Percentiles rank a stretch among this genome's conserved stretches.
These are phyloP conservation scores for Fragaria iinumae DNA, from an alignment of 306 rosid species.

Conservation along the genomic window DNA sequence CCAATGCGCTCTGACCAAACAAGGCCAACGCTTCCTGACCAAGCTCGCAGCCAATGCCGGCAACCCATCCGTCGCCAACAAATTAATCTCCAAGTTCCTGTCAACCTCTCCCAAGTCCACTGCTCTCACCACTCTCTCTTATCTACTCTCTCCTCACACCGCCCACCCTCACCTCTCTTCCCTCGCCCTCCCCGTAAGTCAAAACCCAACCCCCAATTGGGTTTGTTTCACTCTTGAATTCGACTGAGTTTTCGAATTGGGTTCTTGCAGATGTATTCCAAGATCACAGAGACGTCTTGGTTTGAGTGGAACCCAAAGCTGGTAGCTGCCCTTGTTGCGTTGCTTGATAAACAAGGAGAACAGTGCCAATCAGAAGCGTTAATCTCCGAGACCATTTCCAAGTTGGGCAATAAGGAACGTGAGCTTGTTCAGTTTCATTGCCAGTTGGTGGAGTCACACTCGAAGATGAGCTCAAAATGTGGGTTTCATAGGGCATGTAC, in stretches of 20 bases:
- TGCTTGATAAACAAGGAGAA: slow-evolving; percentile 54
- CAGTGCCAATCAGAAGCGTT: slow-evolving; percentile 37
- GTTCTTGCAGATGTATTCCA: slow-evolving; percentile 51
- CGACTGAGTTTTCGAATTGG: background rate
- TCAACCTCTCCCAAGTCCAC: slow-evolving; percentile 52
- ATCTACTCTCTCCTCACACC: slow-evolving; percentile 60
- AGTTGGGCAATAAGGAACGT: slow-evolving; percentile 39
- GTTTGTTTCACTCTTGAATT: background rate
- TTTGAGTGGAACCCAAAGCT: slow-evolving; percentile 63
- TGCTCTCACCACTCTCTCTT: slow-evolving; percentile 58
- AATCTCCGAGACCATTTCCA: slow-evolving; percentile 46
- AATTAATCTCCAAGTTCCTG: slow-evolving; percentile 52
- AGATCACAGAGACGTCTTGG: slow-evolving; percentile 63
- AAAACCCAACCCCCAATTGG: background rate
- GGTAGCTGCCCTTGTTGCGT: slow-evolving; percentile 58
- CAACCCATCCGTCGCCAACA: slow-evolving; percentile 39
- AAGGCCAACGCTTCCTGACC: slow-evolving; percentile 62
- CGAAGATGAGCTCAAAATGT: slow-evolving; percentile 45
- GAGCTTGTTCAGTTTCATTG: slow-evolving; percentile 59
- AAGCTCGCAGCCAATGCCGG: slow-evolving; percentile 42
- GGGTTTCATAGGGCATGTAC: slow-evolving; percentile 52
- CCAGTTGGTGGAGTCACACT: slow-evolving; percentile 58
- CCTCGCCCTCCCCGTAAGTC: slow-evolving; percentile 56
- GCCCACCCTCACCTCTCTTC: slow-evolving; percentile 53
- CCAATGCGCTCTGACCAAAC: slow-evolving; percentile 55